A percentile compares a stretch with the other conserved stretches of the same genome.
These are phyloP conservation scores for Pythium periplocum DNA, from an alignment of 352 stramenopile species.

Conservation along the genomic window DNA sequence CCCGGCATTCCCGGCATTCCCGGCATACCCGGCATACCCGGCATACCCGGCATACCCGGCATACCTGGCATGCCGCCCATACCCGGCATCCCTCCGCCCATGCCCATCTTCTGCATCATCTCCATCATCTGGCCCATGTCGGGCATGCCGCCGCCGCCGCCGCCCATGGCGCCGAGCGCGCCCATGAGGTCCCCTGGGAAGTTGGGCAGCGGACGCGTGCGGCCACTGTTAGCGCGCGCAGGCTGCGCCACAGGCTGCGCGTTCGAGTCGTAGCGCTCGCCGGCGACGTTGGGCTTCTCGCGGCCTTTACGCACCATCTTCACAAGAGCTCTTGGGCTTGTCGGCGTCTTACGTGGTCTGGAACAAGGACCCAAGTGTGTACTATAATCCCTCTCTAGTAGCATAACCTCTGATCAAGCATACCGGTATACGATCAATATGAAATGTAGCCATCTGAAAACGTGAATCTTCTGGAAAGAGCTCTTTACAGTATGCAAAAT, in stretches of 20 bases:
- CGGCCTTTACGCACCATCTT: conserved; percentile 41
- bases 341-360: no score
- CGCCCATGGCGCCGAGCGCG: conserved; percentile 30
- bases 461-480: no score
- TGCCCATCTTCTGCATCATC: conserved; percentile 34
- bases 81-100: conserved; percentile 13
- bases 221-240: conserved; percentile 15
- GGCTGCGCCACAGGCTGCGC: conserved; percentile 34
- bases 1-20: conserved; percentile 30
- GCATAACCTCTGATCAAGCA: no score
- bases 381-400: no score
- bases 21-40: conserved; percentile 15
- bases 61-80: conserved; percentile 29
- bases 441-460: no score
- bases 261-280: conserved; percentile 84
- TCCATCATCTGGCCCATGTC: conserved; percentile 51
- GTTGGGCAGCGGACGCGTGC: conserved; percentile 36
- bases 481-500: no score
- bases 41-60: conserved; percentile 38
- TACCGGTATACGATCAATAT: no score
- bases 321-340: no score
- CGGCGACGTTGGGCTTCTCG: conserved; percentile 68
- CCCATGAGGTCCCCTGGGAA: conserved; percentile 50
- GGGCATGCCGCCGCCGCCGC: conserved; percentile 34
- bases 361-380: no score